These are phyloP conservation scores for Pilobolus umbonatus DNA, from an alignment of 192 early-diverging fungal species.

Conservation along the genomic window DNA sequence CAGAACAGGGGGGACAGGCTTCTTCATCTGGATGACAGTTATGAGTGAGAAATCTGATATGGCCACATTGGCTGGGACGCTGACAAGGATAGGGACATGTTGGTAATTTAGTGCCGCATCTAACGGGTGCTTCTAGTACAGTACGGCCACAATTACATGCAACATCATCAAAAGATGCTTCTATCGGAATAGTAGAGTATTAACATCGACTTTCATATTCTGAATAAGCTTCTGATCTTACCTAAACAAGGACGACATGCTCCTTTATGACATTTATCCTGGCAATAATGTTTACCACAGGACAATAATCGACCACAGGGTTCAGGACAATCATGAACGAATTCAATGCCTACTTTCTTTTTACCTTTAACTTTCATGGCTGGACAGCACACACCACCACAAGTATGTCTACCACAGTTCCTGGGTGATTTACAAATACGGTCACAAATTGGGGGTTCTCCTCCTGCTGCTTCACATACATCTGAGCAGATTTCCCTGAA, in stretches of 20 bases:
- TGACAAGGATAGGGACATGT: slow-evolving; percentile 70
- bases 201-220: neutral
- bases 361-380: slow-evolving; percentile 32
- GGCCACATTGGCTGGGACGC: slow-evolving; percentile 72
- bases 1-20: slow-evolving; percentile 87
- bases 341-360: slow-evolving; percentile 10
- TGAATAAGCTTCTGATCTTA: slow-evolving; percentile 10
- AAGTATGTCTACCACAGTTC: slow-evolving; percentile 71
- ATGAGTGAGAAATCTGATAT: slow-evolving; percentile 64
- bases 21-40: slow-evolving; percentile 83
- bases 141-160: slow-evolving; percentile 85
- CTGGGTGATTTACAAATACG: slow-evolving; percentile 56
- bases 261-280: slow-evolving; percentile 72
- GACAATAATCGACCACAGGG: slow-evolving; percentile 68
- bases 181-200: slow-evolving; percentile 17
- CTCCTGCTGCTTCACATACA: slow-evolving; percentile 33
- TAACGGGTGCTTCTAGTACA: slow-evolving; percentile 74
- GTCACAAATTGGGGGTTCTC: slow-evolving; percentile 52
- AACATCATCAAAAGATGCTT: slow-evolving; percentile 78
- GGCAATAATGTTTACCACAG: slow-evolving; percentile 81
- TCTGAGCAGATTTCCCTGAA: slow-evolving; percentile 44
- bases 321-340: slow-evolving; percentile 58
- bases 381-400: slow-evolving; percentile 62
- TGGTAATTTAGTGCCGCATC: slow-evolving; percentile 77
- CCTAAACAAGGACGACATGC: slow-evolving; percentile 69